Conservation (phyloP, 2,329 filamentous ascomycete genomes). For the Aspergillus terreus region DNA sequence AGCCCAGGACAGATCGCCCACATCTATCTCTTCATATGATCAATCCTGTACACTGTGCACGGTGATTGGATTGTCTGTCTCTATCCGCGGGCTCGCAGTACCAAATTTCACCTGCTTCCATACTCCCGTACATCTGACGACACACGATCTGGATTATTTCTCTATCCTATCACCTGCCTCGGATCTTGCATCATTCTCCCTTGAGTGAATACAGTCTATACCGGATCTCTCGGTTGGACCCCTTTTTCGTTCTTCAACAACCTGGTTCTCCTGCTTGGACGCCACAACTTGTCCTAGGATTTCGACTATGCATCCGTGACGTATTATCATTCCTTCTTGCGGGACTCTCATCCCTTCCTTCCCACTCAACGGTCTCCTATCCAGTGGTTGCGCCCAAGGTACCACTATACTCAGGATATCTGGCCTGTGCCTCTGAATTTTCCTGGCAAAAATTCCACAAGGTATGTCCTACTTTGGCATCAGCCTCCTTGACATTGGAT, state of each 20-base stretch:
- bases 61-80: slow-evolving; percentile 13
- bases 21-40: slow-evolving; percentile 18
- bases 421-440: slow-evolving; percentile 9
- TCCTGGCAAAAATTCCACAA: slow-evolving; percentile 11
- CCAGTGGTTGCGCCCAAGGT: slow-evolving; percentile 6
- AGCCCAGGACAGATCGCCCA: slow-evolving; percentile 10
- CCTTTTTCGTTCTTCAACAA: not conserved
- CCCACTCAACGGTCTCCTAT: slow-evolving; percentile 7
- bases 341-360: slow-evolving; percentile 19
- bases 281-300: slow-evolving; percentile 4
- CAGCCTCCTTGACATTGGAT: not conserved
- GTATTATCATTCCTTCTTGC: slow-evolving; percentile 25
- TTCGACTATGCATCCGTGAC: slow-evolving; percentile 24
- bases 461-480: slow-evolving; percentile 9
- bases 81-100: slow-evolving; percentile 5
- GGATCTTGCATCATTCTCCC: slow-evolving; percentile 1
- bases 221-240: not conserved
- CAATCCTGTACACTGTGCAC: slow-evolving; percentile 4
- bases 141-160: not conserved
- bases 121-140: slow-evolving; percentile 10
- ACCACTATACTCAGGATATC: slow-evolving; percentile 7
- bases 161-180: not conserved
- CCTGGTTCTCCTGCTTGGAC: not conserved
- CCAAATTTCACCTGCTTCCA: slow-evolving; percentile 12
- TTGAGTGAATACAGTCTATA: slow-evolving; percentile 2